Percentiles rank a stretch among this genome's conserved stretches.
Conservation (phyloP, 768 basidiomycete species). For the Boletus subcaerulescens region DNA sequence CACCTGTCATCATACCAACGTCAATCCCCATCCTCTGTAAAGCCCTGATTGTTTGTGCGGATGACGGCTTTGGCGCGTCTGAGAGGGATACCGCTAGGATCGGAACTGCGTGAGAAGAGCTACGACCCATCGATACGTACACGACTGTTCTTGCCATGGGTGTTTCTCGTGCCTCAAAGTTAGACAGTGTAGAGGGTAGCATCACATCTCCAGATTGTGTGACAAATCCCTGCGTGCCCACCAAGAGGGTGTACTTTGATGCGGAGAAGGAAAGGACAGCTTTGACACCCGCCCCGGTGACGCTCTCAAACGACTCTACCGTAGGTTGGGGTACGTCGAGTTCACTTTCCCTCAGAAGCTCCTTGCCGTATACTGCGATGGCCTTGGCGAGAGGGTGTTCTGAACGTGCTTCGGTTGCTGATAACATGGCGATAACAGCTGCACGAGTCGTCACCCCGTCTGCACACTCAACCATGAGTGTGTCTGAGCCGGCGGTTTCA, state of each 20-base stretch:
- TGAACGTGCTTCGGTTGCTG: slow-evolving; percentile 84
- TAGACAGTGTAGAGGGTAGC: slow-evolving; percentile 56
- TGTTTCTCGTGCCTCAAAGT: slow-evolving; percentile 72
- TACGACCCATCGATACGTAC: slow-evolving; percentile 65
- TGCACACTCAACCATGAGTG: slow-evolving; percentile 37
- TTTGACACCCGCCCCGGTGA: slow-evolving; percentile 86
- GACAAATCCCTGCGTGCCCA: slow-evolving; percentile 78
- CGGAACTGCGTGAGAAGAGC: slow-evolving; percentile 45
- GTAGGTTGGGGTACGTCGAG: slow-evolving; percentile 47
- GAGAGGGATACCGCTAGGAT: slow-evolving; percentile 81
- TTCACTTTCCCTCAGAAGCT: slow-evolving; percentile 44
- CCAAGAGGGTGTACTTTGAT: slow-evolving; percentile 54
- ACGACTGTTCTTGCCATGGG: slow-evolving; percentile 79
- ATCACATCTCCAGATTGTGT: slow-evolving; percentile 48
- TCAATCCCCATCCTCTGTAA: slow-evolving; percentile 88
- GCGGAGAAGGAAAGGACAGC: slow-evolving; percentile 58
- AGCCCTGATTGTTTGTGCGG: slow-evolving; percentile 75
- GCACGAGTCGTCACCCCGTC: slow-evolving; percentile 61
- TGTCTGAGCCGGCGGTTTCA: slow-evolving; percentile 4
- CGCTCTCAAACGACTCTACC: slow-evolving; percentile 78
- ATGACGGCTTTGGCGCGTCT: slow-evolving; percentile 85
- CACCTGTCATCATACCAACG: slow-evolving; percentile 93
- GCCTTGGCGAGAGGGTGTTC: slow-evolving; percentile 97
- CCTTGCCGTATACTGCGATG: slow-evolving; percentile 78
- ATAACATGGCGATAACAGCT: slow-evolving; percentile 74